Percentiles rank a stretch among this genome's conserved stretches.
These are phyloP conservation scores for Chionographis japonica DNA, from an alignment of 106 monocot species.

Conservation along the genomic window DNA sequence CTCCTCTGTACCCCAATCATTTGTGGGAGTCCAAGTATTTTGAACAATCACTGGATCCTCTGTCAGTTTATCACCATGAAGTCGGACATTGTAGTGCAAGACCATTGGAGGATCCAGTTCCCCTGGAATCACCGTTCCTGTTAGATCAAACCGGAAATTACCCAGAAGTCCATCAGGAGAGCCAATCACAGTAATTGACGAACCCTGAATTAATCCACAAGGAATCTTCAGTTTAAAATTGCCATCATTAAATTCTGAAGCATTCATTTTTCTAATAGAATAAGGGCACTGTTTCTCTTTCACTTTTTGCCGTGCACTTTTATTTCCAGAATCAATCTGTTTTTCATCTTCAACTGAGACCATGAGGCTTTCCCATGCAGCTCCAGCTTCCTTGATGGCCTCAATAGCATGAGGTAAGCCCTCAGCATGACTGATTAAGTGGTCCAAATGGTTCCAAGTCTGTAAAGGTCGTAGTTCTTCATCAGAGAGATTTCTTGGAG, in stretches of 20 bases:
- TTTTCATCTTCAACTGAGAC: constrained; percentile 52
- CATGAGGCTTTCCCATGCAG: constrained; percentile 74
- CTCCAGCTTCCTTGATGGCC: constrained; percentile 68
- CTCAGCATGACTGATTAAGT: constrained; percentile 34
- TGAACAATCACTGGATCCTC: constrained; percentile 97
- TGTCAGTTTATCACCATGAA: constrained; percentile 84
- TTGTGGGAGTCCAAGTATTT: constrained; percentile 81
- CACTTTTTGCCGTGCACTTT: constrained; percentile 12
- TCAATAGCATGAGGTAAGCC: constrained; percentile 69
- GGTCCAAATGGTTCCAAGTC: constrained; percentile 68
- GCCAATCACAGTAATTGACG: constrained; percentile 86
- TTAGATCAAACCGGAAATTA: constrained; percentile 74
- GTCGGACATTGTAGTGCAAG: constrained; percentile 83
- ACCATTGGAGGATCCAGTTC: constrained; percentile 84
- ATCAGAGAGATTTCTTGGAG: constrained; percentile 43
- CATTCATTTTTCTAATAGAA: constrained; percentile 82
- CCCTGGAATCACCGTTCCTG: constrained; percentile 65
- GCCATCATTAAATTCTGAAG: constrained; percentile 36
- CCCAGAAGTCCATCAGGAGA: constrained; percentile 78
- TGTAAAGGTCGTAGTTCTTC: constrained; percentile 53
- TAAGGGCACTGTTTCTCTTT: constrained; percentile 86
- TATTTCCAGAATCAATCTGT: constrained; percentile 28
- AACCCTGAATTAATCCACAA: constrained; percentile 90
- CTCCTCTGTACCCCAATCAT: constrained; percentile 89
- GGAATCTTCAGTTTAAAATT: constrained; percentile 71